Evolutionary conservation across 129 eudicot species (phyloP), one percentile per base, ranked within the genome.

Genomic region (Cynara cardunculus): DNA sequence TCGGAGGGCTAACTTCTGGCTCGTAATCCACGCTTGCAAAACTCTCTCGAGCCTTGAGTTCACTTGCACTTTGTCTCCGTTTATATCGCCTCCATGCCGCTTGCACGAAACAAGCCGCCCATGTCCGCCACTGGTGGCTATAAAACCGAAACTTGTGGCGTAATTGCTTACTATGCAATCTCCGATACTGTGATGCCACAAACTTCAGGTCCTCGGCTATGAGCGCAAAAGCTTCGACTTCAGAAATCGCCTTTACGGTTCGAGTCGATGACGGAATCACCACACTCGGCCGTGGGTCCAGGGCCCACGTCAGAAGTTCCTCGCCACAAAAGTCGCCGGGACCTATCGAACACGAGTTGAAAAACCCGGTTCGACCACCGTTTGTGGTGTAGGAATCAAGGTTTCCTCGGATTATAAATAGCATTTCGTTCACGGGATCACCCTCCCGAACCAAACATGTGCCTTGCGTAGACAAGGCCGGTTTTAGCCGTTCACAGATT

Each of bases 291-390:
- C 91, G 94, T 11, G 96, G 97, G 71, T 94, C 96, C 37, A 94
- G 90, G 21, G 98, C 98, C 98, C 98, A 94, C 27, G 98, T 94
- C 6, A 94, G 84, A 41, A 94, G 90, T 73, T 94, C 98, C 82
- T 94, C 98, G 1, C 98, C 98, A 25, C 98, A 94, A 56, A 94
- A 94, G 82, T 94, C 97, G 5, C 98, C 98, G 0, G 97, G 91
- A 13, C 98, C 98, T 5, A 94, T 90, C 14, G 88, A 81, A 68
- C 93, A 88, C 0, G 98, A 90, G 73, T 94, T 94, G 92, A 94
- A 94, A 86, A 94, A 92, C 19, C 98, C 97, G 2, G 97, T 92
- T 25, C 97, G 91, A 35, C 97, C 98, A 10, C 98, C 98, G 69
- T 92, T 92, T 25, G 98, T 94, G 80, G 97, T 94, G 92, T 85